Evolutionary conservation across 306 rosid genomes (phyloP), one percentile per base, ranked within the genome.

Genomic region (Lotus japonicus): DNA sequence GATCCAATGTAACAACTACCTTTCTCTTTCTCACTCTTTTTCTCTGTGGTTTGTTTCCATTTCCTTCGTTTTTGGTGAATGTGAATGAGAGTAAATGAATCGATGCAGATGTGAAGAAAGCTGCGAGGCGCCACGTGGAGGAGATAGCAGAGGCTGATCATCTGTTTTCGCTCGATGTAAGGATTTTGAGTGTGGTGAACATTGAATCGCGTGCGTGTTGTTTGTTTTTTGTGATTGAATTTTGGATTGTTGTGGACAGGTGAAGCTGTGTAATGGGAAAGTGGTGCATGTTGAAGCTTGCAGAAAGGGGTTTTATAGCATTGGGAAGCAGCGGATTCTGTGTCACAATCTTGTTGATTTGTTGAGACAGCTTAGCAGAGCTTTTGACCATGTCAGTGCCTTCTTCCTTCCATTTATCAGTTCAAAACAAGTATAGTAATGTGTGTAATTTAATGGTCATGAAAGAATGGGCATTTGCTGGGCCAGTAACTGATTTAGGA

Each of bases 331-430:
- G 81, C 79, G 95, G 54, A 81, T 88, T 77, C 79, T 90, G 68
- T 73, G 92, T 70, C 97, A 90, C 79, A 94, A 83, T 81, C 91
- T 94, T 4, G 86, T 94, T 39, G 98, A 94, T 82, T 80, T 94
- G 82, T 73, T 90, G 41, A 89, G 98, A 12, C 98, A 90, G 81
- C 88, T 88, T 19, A 94, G 96, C 81, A 88, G 97, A 85, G 97
- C 96, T 70, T 88, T 94, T 36, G 95, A 88, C 62, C 83, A 83
- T 66, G 98, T 94, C 54, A 72, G 97, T 60, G n/a, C 61, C 61
- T 71, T 45, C 76, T 71, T 7, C 42, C 42, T 9, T 31, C 45
- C 56, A 64, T 7, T 26, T 26, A 26, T 26, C 4, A 26, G 31
- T 26, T 26, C 4, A 26, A 2, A 3, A 26, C 31, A 26, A 26